Evolutionary conservation across 1,284 basidiomycete species (phyloP).

Genomic region (Ustanciosporium gigantosporum): DNA sequence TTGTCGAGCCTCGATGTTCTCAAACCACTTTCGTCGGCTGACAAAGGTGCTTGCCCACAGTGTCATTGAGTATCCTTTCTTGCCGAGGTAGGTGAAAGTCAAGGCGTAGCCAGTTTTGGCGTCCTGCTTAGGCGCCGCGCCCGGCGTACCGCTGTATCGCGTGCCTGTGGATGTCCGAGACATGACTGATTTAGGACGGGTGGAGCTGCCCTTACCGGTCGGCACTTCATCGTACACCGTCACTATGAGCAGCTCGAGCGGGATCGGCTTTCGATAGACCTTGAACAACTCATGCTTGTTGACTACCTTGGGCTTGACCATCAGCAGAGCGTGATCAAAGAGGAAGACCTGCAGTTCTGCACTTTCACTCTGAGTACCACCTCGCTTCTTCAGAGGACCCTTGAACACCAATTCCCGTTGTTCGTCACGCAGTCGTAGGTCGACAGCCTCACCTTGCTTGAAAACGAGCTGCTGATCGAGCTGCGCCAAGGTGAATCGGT

Average conservation of each 20-base stretch:
- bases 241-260: constrained; percentile 86
- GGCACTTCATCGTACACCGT: constrained; percentile 75
- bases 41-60: constrained; percentile 88
- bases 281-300: constrained; percentile 90
- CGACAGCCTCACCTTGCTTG: constrained; percentile 80
- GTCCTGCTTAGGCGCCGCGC: constrained; percentile 66
- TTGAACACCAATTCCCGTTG: constrained; percentile 90
- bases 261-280: constrained; percentile 95
- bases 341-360: constrained; percentile 91
- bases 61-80: constrained; percentile 88
- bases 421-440: constrained; percentile 82
- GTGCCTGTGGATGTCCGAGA: constrained; percentile 62
- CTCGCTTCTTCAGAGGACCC: constrained; percentile 87
- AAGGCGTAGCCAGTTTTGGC: constrained; percentile 87
- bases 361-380: constrained; percentile 71
- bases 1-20: constrained; percentile 88
- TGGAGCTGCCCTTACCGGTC: constrained; percentile 48
- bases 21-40: constrained; percentile 90
- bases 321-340: constrained; percentile 93
- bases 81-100: constrained; percentile 89
- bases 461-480: constrained; percentile 85
- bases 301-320: constrained; percentile 85
- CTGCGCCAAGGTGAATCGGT: constrained; percentile 87
- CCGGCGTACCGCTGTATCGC: constrained; percentile 53
- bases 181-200: constrained; percentile 64